Evolutionary conservation across 306 rosid species (phyloP), one percentile per base, ranked within the genome.

Genomic region (Vigna angularis): DNA sequence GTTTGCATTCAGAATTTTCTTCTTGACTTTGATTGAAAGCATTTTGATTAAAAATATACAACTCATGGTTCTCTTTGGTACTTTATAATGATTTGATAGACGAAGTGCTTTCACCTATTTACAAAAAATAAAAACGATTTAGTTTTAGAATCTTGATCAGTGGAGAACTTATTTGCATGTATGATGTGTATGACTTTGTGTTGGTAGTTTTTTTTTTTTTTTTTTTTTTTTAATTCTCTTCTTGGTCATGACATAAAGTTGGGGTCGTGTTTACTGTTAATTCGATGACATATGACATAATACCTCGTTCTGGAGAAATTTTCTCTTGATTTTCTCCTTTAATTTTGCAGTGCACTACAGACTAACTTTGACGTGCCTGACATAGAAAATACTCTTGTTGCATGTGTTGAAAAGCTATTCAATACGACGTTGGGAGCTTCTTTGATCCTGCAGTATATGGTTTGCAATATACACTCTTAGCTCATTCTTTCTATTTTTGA

Each of bases 401-500:
- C 86, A 28, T 89, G 94, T 70, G 83, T 95, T 77, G 93, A 95
- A 76, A 91, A 91, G 85, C 47, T 95, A 70, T 95, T 95, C 91
- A 86, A 75, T 55, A 95, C 97, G 4, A 95, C 87, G 57, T 91
- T 84, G 16, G 98, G 98, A 17, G 93, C 98, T 68, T 89, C 92
- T 68, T 70, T 91, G 18, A 91, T 95, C 67, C 98, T 97, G 20
- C 93, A 88, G 20, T 89, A 83, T 52, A 89, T 91, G 98, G 96
- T 95, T 20, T 53, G 83, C 66, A 67, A 70, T 81, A 73, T 61
- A 9, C 70, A 13, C 40, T 56, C 71, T 67, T 61, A 18, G n/a
- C 32, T 45, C 32, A 44, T 80, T 38, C 32, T 22, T 61, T 66
- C 9, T 76, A 17, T 36, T 62, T 45, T 44, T 77, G 12, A 1